Evolutionary conservation across 2,329 filamentous ascomycete species (phyloP), one percentile per base, ranked within the genome.

Genomic region (Arthroderma sp.): DNA sequence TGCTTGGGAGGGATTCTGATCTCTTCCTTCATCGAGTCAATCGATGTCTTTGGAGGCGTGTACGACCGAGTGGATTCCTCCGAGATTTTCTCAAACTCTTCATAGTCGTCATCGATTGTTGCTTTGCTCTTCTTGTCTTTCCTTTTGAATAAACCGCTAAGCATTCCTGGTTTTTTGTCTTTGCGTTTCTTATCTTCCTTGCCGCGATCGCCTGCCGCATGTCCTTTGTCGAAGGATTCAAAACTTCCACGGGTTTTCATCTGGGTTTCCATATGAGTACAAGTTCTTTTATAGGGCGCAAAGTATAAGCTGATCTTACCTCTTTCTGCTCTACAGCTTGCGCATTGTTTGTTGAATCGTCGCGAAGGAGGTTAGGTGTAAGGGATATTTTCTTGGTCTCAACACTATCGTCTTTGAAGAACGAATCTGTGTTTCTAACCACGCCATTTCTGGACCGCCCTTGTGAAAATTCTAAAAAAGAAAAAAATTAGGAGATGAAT

Each of bases 331-430:
- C 65, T 36, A 42, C 56, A 8, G 55, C 47, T 28, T 56, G 46
- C n/a, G 44, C 41, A 15, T 46, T 53, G 39, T 47, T 55, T 48
- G 51, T 62, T 7, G 69, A 68, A 51, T 95, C 88, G 53, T 96
- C 89, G 36, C 89, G 80, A 36, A 96, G 69, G 43, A 98, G 67
- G 54, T 94, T 94, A 1, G 91, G 91, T 3, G 91, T 98, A 38
- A 98, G 75, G 0, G 88, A 94, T 53, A 98, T 96, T 68, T 96
- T 96, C 64, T 93, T 87, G 2, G 91, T 95, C 63, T 96, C 91
- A 33, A 86, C 83, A 30, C 78, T 86, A 57, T 98, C 89, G 57
- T 96, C 91, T 63, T 87, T 94, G 72, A 95, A 95, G 71, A 96
- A 95, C 1, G 89, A 94, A 64, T 96, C 89, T 4, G 86, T 89